Base-by-base conservation (phyloP, 129 eudicot genomes). In the Escallonia rubra region DNA sequence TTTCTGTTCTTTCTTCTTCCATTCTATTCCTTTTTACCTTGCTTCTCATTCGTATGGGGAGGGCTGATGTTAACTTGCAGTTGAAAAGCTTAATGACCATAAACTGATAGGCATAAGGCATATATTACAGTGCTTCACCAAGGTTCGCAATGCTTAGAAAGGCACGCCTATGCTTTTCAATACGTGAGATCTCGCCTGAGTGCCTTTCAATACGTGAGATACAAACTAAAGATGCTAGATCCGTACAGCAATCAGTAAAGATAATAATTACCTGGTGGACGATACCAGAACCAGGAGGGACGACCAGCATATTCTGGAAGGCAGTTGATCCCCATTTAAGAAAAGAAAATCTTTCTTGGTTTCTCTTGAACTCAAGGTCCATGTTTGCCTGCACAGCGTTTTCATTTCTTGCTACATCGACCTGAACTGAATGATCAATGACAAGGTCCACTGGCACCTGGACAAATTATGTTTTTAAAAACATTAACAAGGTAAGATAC, bases 371-470 rank as follows among this genome's bases (percentile, higher is more conserved):
- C 59, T 94, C 99, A 79, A 85, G 88, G 67, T 87, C 92, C 99
- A 89, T 89, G 70, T 94, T 94, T 38, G 88, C 87, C 65, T 94
- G 93, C 50, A 94, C 96, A 34, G 99, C 97, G 77, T 94, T 90
- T 49, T 89, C 96, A 41, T 82, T 77, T 68, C 97, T 85, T 43
- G 99, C 90, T 48, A 94, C 99, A 77, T 94, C 99, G 71, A 94
- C 99, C 76, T 94, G 99, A 53, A 94, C 99, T 47, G 99, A 94
- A 72, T 94, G 99, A 77, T 94, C 99, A 67, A 94, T 90, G 56
- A 94, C 99, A 64, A 94, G 96, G 77, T 94, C 99, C 48, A 94
- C 99, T 7, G 99, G 99, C 72, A 94, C 99, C 99, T 94, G 86
- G 23, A 64, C 41, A 23, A 68, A 10, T 54, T 43, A 66, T 43